phyloP scores from a whole-genome alignment of 257 asterid genomes.

The Cynanchum wilfordii region DNA sequence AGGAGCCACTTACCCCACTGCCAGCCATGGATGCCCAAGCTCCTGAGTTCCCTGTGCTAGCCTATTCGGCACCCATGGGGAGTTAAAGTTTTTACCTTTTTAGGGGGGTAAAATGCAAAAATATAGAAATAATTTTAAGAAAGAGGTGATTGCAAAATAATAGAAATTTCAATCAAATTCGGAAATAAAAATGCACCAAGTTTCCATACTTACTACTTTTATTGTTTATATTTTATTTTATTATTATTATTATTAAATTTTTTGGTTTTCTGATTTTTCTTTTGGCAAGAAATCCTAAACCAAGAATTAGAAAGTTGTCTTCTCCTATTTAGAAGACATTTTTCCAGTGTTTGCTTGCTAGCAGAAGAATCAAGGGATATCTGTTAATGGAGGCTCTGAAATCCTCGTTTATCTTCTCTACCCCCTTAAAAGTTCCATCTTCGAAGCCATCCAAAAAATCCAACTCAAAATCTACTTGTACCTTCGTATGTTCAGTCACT shows the following conservation, averaged over 20 bases:
- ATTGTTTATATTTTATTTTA: too few relatives aligned
- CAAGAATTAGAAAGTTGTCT: not conserved
- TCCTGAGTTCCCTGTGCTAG: not conserved
- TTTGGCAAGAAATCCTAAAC: too few relatives aligned
- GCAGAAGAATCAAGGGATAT: not conserved
- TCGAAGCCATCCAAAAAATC: constrained; percentile 19
- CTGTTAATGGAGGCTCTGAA: constrained; percentile 57
- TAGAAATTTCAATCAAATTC: too few relatives aligned
- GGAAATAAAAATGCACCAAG: too few relatives aligned
- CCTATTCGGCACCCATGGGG: not conserved
- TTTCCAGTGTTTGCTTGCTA: not conserved
- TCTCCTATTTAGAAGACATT: not conserved
- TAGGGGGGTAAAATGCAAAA: too few relatives aligned
- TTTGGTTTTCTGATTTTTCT: too few relatives aligned
- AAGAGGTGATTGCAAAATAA: too few relatives aligned
- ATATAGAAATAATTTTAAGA: too few relatives aligned
- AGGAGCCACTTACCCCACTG: constrained; percentile 6
- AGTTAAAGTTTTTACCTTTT: too few relatives aligned
- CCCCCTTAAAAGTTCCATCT: constrained; percentile 28
- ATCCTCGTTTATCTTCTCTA: constrained; percentile 48
- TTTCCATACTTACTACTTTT: too few relatives aligned
- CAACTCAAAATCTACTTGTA: constrained; percentile 19
- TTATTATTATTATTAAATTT: too few relatives aligned
- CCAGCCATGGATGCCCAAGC: not conserved
- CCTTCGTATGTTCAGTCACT: constrained; percentile 41